Percentiles rank a stretch among this genome's conserved stretches.
Conservation (phyloP, 495 filamentous ascomycete species). For the Gamarada debralockiae region DNA sequence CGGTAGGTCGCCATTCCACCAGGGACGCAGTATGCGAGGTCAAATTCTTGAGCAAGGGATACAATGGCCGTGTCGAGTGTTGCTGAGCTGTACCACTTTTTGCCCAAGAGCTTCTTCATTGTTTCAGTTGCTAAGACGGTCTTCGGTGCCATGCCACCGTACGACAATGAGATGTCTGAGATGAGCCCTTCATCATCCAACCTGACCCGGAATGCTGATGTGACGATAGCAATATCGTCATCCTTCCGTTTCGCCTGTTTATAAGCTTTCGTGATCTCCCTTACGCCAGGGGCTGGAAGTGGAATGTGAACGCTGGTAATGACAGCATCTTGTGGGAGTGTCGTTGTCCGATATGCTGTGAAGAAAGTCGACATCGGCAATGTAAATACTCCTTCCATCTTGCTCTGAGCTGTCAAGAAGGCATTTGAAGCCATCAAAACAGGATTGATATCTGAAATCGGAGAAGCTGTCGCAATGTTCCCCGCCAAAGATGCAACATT, state of each 20-base stretch:
- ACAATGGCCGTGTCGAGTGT: slow-evolving; percentile 87
- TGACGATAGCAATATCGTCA: slow-evolving; percentile 96
- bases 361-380: slow-evolving; percentile 94
- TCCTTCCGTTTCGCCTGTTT: slow-evolving; percentile 96
- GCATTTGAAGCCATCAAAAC: slow-evolving; percentile 88
- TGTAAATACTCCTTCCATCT: slow-evolving; percentile 59
- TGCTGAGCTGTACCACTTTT: slow-evolving; percentile 70
- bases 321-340: slow-evolving; percentile 75
- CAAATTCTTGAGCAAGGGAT: slow-evolving; percentile 80
- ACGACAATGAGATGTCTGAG: slow-evolving; percentile 71
- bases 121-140: slow-evolving; percentile 80
- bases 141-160: slow-evolving; percentile 85
- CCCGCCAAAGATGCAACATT: slow-evolving; percentile 96
- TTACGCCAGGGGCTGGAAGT: slow-evolving; percentile 50
- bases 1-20: slow-evolving; percentile 96
- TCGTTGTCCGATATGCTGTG: slow-evolving; percentile 83
- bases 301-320: slow-evolving; percentile 87
- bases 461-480: slow-evolving; percentile 91
- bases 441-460: slow-evolving; percentile 95
- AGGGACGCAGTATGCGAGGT: slow-evolving; percentile 79
- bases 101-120: slow-evolving; percentile 64
- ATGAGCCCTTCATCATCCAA: slow-evolving; percentile 58
- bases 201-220: slow-evolving; percentile 69
- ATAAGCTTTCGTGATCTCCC: slow-evolving; percentile 73
- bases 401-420: slow-evolving; percentile 70